phyloP scores from a whole-genome alignment of 1,139 yeast genomes.

The Debaryomyces coudertii region DNA sequence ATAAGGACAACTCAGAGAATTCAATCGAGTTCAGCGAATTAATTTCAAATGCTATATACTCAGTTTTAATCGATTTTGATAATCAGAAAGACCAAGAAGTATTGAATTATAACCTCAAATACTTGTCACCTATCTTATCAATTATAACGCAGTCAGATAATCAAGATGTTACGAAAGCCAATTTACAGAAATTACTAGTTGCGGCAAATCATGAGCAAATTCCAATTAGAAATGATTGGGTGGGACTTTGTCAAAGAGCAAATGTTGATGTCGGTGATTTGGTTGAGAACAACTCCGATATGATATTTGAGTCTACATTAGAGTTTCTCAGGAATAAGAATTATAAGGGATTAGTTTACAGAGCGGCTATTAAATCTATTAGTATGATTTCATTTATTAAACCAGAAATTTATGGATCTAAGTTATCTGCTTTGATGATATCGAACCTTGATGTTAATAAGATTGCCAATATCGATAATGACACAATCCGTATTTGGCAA shows the following conservation, averaged over 20 bases:
- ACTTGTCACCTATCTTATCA: slow-evolving; percentile 47
- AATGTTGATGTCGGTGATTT: slow-evolving; percentile 67
- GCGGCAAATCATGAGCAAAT: slow-evolving; percentile 54
- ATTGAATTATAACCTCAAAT: slow-evolving; percentile 23
- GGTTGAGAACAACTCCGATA: slow-evolving; percentile 42
- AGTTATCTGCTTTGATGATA: slow-evolving; percentile 44
- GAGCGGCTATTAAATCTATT: slow-evolving; percentile 58
- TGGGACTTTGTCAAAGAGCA: slow-evolving; percentile 67
- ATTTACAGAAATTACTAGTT: slow-evolving; percentile 50
- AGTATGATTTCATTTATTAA: slow-evolving; percentile 72
- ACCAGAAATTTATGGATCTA: slow-evolving; percentile 61
- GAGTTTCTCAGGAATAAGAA: slow-evolving; percentile 2
- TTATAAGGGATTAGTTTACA: slow-evolving; percentile 22
- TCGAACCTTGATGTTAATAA: slow-evolving; percentile 45
- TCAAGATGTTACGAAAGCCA: slow-evolving; percentile 26
- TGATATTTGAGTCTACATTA: slow-evolving; percentile 33
- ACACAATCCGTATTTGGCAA: slow-evolving; percentile 60
- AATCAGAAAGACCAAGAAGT: slow-evolving; percentile 22
- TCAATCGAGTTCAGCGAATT: slow-evolving; percentile 22
- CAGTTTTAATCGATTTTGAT: slow-evolving; percentile 20
- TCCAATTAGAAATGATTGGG: slow-evolving; percentile 69
- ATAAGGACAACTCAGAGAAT: slow-evolving; percentile 23
- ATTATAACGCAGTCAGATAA: slow-evolving; percentile 44
- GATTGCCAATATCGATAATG: slow-evolving; percentile 26
- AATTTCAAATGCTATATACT: slow-evolving; percentile 22